These are phyloP conservation scores for Adansonia rubrostipa DNA, from an alignment of 441 rosid species.

Conservation along the genomic window DNA sequence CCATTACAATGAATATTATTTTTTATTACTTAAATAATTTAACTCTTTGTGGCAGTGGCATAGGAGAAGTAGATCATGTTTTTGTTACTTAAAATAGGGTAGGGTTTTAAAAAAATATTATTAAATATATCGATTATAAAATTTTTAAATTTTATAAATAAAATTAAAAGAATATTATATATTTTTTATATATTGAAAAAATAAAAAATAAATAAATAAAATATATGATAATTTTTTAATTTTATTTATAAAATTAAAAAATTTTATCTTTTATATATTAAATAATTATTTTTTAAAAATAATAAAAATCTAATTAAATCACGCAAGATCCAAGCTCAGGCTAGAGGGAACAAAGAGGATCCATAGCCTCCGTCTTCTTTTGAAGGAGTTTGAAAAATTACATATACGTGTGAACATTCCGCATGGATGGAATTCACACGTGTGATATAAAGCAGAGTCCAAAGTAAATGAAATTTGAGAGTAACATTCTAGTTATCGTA, in stretches of 20 bases:
- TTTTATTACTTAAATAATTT: conserved; percentile 24
- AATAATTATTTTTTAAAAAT: neutral
- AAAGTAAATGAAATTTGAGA: neutral
- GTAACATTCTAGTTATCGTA: neutral
- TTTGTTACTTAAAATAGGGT: neutral
- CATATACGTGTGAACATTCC: conserved; percentile 32
- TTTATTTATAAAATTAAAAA: too few species aligned
- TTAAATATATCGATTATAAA: too few species aligned
- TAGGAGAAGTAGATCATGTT: conserved; percentile 32
- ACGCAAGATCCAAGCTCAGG: conserved; percentile 41
- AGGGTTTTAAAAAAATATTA: too few species aligned
- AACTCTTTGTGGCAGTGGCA: conserved; percentile 35
- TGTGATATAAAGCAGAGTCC: conserved; percentile 21
- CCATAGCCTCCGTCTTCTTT: neutral
- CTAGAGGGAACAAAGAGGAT: conserved; percentile 23
- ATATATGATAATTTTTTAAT: too few species aligned
- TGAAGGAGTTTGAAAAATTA: neutral
- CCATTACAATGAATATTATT: conserved; percentile 32
- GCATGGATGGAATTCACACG: conserved; percentile 33
- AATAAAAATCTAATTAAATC: conserved; percentile 22
- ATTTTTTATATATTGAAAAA: too few species aligned
- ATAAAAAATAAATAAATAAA: too few species aligned
- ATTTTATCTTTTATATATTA: too few species aligned
- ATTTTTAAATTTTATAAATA: too few species aligned
- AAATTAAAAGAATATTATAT: too few species aligned